Conservation (phyloP, 2,329 filamentous ascomycete species). For the Scortechinia acanthostroma region DNA sequence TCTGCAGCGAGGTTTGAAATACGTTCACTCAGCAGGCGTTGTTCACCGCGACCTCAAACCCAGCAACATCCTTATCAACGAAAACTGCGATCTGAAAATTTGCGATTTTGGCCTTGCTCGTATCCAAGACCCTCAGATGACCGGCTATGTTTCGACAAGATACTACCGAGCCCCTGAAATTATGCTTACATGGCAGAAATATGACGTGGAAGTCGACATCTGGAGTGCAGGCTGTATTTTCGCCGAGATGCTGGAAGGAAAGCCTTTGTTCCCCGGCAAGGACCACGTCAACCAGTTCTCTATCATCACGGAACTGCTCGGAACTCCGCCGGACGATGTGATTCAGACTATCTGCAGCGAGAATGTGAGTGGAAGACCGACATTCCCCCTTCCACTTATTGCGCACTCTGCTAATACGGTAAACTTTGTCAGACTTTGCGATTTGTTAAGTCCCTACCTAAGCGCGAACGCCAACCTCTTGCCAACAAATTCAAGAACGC, state of each 20-base stretch:
- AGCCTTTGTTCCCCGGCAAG: slow-evolving; percentile 95
- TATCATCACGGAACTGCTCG: slow-evolving; percentile 95
- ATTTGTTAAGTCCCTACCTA: slow-evolving; percentile 95
- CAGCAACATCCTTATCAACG: slow-evolving; percentile 98
- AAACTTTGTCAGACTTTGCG: slow-evolving; percentile 64
- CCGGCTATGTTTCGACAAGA: slow-evolving; percentile 93
- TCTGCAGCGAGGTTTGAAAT: slow-evolving; percentile 84
- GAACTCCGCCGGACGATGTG: slow-evolving; percentile 94
- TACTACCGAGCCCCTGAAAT: slow-evolving; percentile 99
- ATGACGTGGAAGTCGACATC: slow-evolving; percentile 97
- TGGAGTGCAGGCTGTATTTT: slow-evolving; percentile 99
- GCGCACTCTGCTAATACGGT: too few relatives aligned
- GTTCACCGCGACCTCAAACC: slow-evolving; percentile 97
- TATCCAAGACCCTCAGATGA: slow-evolving; percentile 99
- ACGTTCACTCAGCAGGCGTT: slow-evolving; percentile 95
- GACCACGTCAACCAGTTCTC: slow-evolving; percentile 99
- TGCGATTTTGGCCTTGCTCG: slow-evolving; percentile 96
- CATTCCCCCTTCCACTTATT: too few relatives aligned
- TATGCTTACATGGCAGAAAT: slow-evolving; percentile 99
- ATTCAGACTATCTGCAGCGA: slow-evolving; percentile 98
- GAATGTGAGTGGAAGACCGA: slow-evolving; percentile 81
- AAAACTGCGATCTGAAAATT: slow-evolving; percentile 99
- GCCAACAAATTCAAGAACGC: slow-evolving; percentile 90
- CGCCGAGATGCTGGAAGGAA: slow-evolving; percentile 97
- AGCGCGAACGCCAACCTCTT: slow-evolving; percentile 83